A percentile compares a stretch with the other conserved stretches of the same genome.
phyloP scores from a whole-genome alignment of 1,139 yeast genomes.

The Sugiyamaella sp. region DNA sequence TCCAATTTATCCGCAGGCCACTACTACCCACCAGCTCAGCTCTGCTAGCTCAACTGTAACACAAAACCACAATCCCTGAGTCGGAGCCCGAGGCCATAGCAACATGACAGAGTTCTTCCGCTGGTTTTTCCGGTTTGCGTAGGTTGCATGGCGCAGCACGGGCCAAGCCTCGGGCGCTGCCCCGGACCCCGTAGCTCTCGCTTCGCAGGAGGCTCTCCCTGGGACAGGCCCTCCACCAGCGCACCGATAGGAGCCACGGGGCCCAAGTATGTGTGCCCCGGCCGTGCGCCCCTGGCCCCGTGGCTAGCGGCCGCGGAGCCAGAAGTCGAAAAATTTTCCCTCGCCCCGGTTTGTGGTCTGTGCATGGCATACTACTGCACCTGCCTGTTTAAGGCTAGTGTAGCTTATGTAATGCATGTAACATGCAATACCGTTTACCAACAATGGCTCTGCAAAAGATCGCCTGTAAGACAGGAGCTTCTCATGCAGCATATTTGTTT shows the following conservation, averaged over 20 bases:
- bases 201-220: neutral
- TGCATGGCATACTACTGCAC: neutral
- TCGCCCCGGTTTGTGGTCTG: neutral
- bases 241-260: neutral
- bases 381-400: neutral
- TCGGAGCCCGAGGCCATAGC: neutral
- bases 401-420: neutral
- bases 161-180: neutral
- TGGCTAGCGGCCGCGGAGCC: no score
- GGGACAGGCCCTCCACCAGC: neutral
- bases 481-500: neutral
- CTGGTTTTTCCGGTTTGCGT: neutral
- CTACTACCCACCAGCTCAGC: no score
- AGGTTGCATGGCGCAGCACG: neutral
- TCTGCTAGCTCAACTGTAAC: neutral
- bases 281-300: no score
- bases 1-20: neutral
- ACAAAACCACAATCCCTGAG: neutral
- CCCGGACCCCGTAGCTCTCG: neutral
- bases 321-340: neutral
- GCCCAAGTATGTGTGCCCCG: neutral
- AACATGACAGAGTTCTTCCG: neutral
- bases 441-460: neutral
- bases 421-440: constrained; percentile 7
- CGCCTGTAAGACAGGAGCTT: neutral